phyloP scores from a whole-genome alignment of 352 stramenopile genomes.

The Globisporangium ultimum region DNA sequence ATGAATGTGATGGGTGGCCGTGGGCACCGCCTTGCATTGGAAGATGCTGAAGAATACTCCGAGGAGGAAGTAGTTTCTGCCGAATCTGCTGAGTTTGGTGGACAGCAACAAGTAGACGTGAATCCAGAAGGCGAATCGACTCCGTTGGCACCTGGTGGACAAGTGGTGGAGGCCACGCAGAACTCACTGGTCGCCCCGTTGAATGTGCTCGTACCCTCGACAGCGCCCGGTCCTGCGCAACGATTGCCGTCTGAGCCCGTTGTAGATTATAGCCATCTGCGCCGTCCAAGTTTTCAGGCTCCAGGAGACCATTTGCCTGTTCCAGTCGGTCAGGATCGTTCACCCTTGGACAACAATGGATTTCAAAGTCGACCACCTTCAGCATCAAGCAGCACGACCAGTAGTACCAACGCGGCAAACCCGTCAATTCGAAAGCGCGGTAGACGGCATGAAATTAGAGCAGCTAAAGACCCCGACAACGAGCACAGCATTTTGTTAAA shows the following conservation, averaged over 20 bases:
- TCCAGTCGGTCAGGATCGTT: slow-evolving; percentile 8
- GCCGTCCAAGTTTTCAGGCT: slow-evolving; percentile 15
- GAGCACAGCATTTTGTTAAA: slow-evolving; percentile 86
- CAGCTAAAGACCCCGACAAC: slow-evolving; percentile 74
- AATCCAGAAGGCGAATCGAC: background rate
- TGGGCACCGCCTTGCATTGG: slow-evolving; percentile 83
- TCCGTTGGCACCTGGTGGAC: background rate
- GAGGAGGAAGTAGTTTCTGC: slow-evolving; percentile 25
- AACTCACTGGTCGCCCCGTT: background rate
- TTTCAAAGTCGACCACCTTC: slow-evolving; percentile 25
- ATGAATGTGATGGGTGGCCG: slow-evolving; percentile 92
- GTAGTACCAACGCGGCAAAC: background rate
- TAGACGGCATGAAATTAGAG: slow-evolving; percentile 83
- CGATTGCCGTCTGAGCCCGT: slow-evolving; percentile 2
- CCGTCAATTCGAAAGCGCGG: slow-evolving; percentile 37
- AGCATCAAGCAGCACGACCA: slow-evolving; percentile 18
- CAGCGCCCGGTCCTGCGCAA: background rate
- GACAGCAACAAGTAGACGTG: background rate
- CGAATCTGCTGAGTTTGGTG: slow-evolving; percentile 9
- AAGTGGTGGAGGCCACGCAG: background rate
- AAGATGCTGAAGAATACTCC: slow-evolving; percentile 40
- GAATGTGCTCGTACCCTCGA: background rate
- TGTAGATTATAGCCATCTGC: slow-evolving; percentile 18
- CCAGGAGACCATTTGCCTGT: slow-evolving; percentile 5
- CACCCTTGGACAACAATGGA: slow-evolving; percentile 1